Percentiles rank a stretch among this genome's conserved stretches.
These are phyloP conservation scores for Ceratocystis lukuohia DNA, from an alignment of 2,329 filamentous ascomycete species.

Conservation along the genomic window DNA sequence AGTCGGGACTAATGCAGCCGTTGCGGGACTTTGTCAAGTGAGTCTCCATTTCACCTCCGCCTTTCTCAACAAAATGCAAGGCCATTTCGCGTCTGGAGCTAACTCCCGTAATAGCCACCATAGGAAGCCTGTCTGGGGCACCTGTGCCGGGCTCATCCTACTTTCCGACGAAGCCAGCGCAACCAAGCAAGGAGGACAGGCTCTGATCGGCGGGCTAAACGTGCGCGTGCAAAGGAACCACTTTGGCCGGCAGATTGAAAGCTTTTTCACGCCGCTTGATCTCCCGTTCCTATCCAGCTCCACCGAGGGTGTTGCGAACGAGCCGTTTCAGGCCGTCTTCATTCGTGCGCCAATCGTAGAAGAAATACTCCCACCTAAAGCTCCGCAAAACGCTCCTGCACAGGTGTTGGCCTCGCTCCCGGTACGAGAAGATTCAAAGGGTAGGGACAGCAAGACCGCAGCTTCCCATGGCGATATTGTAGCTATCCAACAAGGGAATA, in stretches of 20 bases:
- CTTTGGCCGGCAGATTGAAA: constrained; percentile 86
- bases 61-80: background rate
- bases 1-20: constrained; percentile 70
- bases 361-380: constrained; percentile 44
- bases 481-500: constrained; percentile 78
- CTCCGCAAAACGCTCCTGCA: constrained; percentile 27
- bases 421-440: constrained; percentile 39
- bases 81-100: background rate
- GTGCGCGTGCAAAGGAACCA: constrained; percentile 89
- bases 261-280: constrained; percentile 64
- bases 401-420: constrained; percentile 41
- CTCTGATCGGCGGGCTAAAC: constrained; percentile 80
- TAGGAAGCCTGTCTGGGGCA: constrained; percentile 83
- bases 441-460: constrained; percentile 32
- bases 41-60: constrained; percentile 25
- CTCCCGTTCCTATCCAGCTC: constrained; percentile 51
- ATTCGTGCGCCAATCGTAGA: constrained; percentile 92
- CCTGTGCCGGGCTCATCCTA: constrained; percentile 86
- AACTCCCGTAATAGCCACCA: constrained; percentile 41
- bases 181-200: constrained; percentile 82
- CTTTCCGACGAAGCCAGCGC: constrained; percentile 77
- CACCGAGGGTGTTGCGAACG: background rate
- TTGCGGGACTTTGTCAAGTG: constrained; percentile 84
- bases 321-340: constrained; percentile 65
- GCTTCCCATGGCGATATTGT: constrained; percentile 58